Base-by-base conservation (phyloP, 805 yeast species). In the Ogataea philodendri region DNA sequence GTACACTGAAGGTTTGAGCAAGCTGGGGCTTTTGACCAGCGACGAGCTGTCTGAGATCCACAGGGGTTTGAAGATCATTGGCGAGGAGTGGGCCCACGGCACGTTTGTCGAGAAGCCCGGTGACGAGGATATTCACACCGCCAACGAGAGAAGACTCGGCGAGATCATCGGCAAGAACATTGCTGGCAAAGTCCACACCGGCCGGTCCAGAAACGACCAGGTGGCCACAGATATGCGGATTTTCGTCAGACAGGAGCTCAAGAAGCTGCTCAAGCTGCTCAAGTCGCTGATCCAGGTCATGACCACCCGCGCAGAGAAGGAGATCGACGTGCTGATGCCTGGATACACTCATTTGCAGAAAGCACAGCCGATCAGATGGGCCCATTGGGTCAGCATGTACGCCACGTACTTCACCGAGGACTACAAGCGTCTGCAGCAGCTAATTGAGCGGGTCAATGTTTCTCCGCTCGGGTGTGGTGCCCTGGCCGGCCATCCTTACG, bases 321-420 rank as follows among this genome's bases (percentile, higher is more conserved):
- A 93, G 65, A 84, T 93, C 41, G 95, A 84, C 51, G 84, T 83
- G 13, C 72, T 93, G 57, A 93, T 93, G 97, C 99, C 99, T 8
- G 99, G 99, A 27, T 93, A 93, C 68, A 93, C 99, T 9, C 99
- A 93, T 67, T 70, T 93, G 59, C 98, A 93, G 71, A 84, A 96
- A 61, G 97, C 97, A 2, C 99, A 89, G 66, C 99, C 99, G n/a
- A 93, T 93, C 56, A 78, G 99, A 66, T 93, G 99, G 99, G 72
- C 97, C 1, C 99, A 93, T 61, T 90, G 97, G 96, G 70, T 93
- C 48, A 78, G 90, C 49, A 80, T 87, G 59, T 90, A 93, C 56
- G 97, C 96, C 23, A 90, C 98, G 2, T 93, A 89, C 59, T 82
- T 93, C 63, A 76, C 89, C 7, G 88, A 88, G 57, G 99, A 93